Evolutionary conservation across 805 yeast species (phyloP), one percentile per base, ranked within the genome.

Genomic region (Yarrowia hollandica): DNA sequence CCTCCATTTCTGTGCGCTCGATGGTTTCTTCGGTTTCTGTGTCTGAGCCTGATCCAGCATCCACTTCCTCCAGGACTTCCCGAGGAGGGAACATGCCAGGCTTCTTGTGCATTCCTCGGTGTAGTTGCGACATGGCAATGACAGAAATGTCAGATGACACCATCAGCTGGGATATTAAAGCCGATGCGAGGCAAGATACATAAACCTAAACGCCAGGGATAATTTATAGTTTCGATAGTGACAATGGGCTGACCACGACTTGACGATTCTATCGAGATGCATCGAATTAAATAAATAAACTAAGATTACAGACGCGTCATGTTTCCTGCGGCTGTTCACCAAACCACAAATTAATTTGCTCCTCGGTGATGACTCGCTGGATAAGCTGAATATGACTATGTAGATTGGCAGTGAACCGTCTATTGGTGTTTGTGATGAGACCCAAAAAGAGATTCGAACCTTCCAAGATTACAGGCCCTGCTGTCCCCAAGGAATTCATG

Each of bases 1-100:
- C 14, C 19, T n/a, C n/a, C n/a, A n/a, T n/a, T n/a, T n/a, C n/a
- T n/a, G n/a, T n/a, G n/a, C n/a, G n/a, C n/a, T n/a, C n/a, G n/a
- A 21, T 26, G n/a, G 55, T 31, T 10, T 48, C 55, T 16, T 48
- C 55, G 5, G 55, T 48, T 33, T 48, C 55, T 3, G 55, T 48
- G 22, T 48, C 55, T n/a, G 55, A 48, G 12, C 39, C 55, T 8
- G 54, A 44, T 18, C 19, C 37, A 10, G 54, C 19, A 22, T 48
- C 55, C 16, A 48, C 25, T 33, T 31, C 39, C 39, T 48, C 39
- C 7, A 48, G 26, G 6, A 48, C 55, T 15, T 48, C 30, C 12
- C 31, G 15, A n/a, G 55, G 55, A 3, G 55, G 55, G 12, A 48
- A 15, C 28, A 48, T 21, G 28, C 55, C 55, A n/a, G 55, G 39